These are phyloP conservation scores for Tilletia setariae DNA, from an alignment of 1,284 basidiomycete genomes.

Conservation along the genomic window DNA sequence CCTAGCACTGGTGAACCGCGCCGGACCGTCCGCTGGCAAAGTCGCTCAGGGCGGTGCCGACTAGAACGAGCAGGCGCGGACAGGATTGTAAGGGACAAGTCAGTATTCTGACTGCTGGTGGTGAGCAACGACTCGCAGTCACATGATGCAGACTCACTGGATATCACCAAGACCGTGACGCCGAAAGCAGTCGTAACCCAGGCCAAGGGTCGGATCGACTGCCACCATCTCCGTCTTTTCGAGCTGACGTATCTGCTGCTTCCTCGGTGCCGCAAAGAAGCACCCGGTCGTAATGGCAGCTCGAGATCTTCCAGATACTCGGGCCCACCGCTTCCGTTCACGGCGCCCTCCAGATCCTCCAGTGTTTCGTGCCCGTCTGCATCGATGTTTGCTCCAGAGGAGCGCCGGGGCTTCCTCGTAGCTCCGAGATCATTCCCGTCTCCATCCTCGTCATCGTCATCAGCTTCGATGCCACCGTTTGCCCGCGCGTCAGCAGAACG, in stretches of 20 bases:
- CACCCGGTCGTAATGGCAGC: constrained; percentile 49
- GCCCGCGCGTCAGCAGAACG: background rate
- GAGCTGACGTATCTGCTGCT: background rate
- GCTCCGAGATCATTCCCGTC: background rate
- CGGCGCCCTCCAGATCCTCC: constrained; percentile 29
- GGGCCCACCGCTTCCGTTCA: constrained; percentile 14
- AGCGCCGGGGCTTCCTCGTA: no score
- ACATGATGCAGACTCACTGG: background rate
- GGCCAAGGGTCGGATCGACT: constrained; percentile 47
- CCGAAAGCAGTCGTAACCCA: constrained; percentile 48
- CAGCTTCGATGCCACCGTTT: background rate
- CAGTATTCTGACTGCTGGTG: background rate
- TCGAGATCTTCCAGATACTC: constrained; percentile 41
- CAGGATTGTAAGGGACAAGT: constrained; percentile 3
- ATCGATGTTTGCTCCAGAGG: background rate
- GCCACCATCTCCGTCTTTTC: constrained; percentile 36
- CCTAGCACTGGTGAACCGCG: constrained; percentile 33
- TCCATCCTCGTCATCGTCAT: background rate
- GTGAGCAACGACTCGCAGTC: background rate
- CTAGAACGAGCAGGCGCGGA: constrained; percentile 15
- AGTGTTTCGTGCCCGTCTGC: constrained; percentile 24
- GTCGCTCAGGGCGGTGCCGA: constrained; percentile 35
- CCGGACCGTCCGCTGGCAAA: constrained; percentile 31
- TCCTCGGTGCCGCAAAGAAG: constrained; percentile 24
- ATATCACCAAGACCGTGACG: constrained; percentile 41